Evolutionary conservation across 208 protist species (phyloP).

Genomic region (Spongospora subterranea): DNA sequence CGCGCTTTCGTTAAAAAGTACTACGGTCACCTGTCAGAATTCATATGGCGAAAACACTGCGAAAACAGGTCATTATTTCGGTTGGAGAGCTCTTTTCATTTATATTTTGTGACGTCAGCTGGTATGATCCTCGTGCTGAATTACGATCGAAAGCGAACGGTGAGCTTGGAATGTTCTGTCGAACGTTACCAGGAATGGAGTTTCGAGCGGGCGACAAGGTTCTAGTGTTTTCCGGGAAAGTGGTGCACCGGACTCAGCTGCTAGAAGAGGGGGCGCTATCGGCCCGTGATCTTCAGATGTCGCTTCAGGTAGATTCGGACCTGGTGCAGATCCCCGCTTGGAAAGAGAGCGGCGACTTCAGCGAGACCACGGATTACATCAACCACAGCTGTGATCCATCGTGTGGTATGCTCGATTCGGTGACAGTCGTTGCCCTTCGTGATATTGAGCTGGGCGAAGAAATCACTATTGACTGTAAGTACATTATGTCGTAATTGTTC

Average conservation of each 20-base stretch:
- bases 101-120: background rate
- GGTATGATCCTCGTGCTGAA: slow-evolving; percentile 27
- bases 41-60: slow-evolving; percentile 28
- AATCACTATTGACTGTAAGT: slow-evolving; percentile 33
- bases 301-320: background rate
- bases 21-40: slow-evolving; percentile 16
- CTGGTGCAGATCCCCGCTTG: slow-evolving; percentile 31
- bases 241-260: slow-evolving; percentile 14
- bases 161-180: slow-evolving; percentile 38
- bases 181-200: background rate
- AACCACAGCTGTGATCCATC: slow-evolving; percentile 54
- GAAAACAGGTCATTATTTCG: background rate
- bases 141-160: background rate
- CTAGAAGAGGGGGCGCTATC: slow-evolving; percentile 39
- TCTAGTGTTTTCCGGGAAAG: slow-evolving; percentile 43
- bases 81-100: background rate
- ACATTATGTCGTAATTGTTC: background rate
- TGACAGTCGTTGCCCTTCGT: slow-evolving; percentile 35
- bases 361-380: slow-evolving; percentile 47
- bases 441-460: slow-evolving; percentile 27
- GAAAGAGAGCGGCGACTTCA: slow-evolving; percentile 39
- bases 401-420: slow-evolving; percentile 46
- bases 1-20: slow-evolving; percentile 17
- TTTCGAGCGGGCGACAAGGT: background rate
- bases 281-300: slow-evolving; percentile 25